Conservation (phyloP, 2,329 filamentous ascomycete genomes). For the Hirsutella rhossiliensis region DNA sequence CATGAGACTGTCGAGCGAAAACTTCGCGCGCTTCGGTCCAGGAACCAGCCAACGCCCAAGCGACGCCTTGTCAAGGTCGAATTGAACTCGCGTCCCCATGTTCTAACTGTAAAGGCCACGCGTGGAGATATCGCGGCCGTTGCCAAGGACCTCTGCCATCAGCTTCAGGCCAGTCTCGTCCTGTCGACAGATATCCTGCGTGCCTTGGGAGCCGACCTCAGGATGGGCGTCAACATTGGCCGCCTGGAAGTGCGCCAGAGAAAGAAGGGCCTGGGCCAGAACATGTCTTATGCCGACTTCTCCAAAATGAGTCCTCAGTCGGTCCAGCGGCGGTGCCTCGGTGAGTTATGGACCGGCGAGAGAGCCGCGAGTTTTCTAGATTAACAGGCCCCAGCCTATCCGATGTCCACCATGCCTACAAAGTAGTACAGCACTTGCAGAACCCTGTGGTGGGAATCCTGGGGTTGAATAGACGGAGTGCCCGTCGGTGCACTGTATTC, state of each 20-base stretch:
- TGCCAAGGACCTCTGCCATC: conserved; percentile 4
- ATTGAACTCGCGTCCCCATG: conserved; percentile 12
- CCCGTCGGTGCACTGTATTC: conserved; percentile 9
- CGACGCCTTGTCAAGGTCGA: conserved; percentile 10
- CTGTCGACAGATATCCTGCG: conserved; percentile 12
- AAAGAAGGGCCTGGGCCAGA: conserved; percentile 11
- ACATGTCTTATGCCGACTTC: conserved; percentile 14
- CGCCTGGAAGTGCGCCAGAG: conserved; percentile 13
- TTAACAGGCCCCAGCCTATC: conserved; percentile 4
- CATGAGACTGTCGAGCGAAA: conserved; percentile 15
- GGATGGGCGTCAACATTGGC: conserved; percentile 21
- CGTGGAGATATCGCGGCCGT: background rate
- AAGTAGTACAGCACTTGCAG: conserved; percentile 4
- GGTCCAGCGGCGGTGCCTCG: conserved; percentile 17
- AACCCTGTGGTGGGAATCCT: conserved; percentile 4
- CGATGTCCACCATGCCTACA: conserved; percentile 1
- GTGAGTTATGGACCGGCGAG: conserved; percentile 7
- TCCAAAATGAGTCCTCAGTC: conserved; percentile 12
- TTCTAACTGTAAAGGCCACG: background rate
- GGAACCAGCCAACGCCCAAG: conserved; percentile 5
- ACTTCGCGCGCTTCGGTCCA: conserved; percentile 15
- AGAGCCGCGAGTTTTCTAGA: background rate
- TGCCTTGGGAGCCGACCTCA: conserved; percentile 12
- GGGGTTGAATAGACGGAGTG: conserved; percentile 3
- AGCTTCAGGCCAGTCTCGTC: conserved; percentile 9